Evolutionary conservation across 768 basidiomycete species (phyloP).

Genomic region (Scleroderma citrinum): DNA sequence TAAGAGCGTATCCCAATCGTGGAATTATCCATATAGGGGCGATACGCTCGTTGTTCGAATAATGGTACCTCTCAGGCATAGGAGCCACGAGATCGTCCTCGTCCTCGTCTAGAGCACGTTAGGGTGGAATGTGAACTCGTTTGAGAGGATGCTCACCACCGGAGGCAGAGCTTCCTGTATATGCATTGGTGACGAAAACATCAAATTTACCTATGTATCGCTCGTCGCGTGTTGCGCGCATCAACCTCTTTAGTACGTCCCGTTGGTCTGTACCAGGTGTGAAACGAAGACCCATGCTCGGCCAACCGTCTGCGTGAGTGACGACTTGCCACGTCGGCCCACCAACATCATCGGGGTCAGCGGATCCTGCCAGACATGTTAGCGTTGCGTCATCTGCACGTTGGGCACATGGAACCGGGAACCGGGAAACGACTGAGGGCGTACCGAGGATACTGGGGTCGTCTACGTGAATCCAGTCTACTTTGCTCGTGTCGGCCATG

Average conservation of each 20-base stretch:
- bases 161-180: slow-evolving; percentile 14
- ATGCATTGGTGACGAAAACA: slow-evolving; percentile 36
- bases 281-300: slow-evolving; percentile 83
- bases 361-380: neutral
- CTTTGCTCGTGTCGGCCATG: slow-evolving; percentile 86
- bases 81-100: slow-evolving; percentile 11
- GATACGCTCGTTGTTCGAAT: slow-evolving; percentile 65
- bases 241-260: slow-evolving; percentile 49
- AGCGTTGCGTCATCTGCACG: slow-evolving; percentile 9
- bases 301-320: slow-evolving; percentile 80
- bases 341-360: too few species aligned
- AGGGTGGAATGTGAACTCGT: neutral
- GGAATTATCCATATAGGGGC: slow-evolving; percentile 86
- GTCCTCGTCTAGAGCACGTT: neutral
- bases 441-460: slow-evolving; percentile 29
- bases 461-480: slow-evolving; percentile 72
- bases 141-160: neutral
- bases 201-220: slow-evolving; percentile 52
- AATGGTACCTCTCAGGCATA: slow-evolving; percentile 82
- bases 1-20: slow-evolving; percentile 72
- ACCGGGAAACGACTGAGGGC: neutral
- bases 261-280: slow-evolving; percentile 47
- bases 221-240: slow-evolving; percentile 40
- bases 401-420: neutral
- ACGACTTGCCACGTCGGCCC: slow-evolving; percentile 16